Evolutionary conservation across 495 filamentous ascomycete species (phyloP).

Genomic region (Parathielavia appendiculata): DNA sequence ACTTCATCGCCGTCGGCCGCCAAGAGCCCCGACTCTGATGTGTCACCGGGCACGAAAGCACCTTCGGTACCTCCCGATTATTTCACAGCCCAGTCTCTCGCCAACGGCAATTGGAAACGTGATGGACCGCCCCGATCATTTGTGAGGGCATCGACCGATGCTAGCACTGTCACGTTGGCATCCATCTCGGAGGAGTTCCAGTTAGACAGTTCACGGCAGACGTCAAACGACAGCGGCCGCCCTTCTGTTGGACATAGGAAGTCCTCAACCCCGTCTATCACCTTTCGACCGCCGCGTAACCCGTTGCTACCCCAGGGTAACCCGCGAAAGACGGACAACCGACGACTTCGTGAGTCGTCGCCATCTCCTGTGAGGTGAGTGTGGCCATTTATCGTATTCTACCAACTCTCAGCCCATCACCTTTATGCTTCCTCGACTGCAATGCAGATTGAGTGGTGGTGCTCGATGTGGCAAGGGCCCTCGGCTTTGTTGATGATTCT

Average conservation of each 20-base stretch:
- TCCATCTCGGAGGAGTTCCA: conserved; percentile 22
- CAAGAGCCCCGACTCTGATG: conserved; percentile 37
- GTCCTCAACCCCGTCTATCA: conserved; percentile 40
- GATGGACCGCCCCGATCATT: conserved; percentile 13
- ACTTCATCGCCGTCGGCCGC: conserved; percentile 22
- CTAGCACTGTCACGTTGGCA: conserved; percentile 24
- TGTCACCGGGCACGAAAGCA: conserved; percentile 37
- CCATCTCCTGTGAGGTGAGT: conserved; percentile 46
- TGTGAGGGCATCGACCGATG: conserved; percentile 22
- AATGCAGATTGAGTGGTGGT: conserved; percentile 25
- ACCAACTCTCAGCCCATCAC: neutral
- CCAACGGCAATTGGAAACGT: conserved; percentile 12
- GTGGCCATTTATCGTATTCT: conserved; percentile 10
- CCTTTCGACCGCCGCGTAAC: conserved; percentile 38
- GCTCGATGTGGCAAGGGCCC: conserved; percentile 5
- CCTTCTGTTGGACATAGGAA: conserved; percentile 33
- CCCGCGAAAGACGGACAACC: conserved; percentile 40
- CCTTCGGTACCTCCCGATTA: conserved; percentile 32
- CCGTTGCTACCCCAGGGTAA: conserved; percentile 43
- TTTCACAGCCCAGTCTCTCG: conserved; percentile 24
- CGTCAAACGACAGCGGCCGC: conserved; percentile 24
- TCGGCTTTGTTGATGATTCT: conserved; percentile 1
- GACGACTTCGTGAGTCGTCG: conserved; percentile 41
- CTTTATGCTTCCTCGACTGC: neutral
- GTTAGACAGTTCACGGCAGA: conserved; percentile 20